phyloP scores from a whole-genome alignment of 2,329 filamentous ascomycete species.

The Paracamarosporium sp. region DNA sequence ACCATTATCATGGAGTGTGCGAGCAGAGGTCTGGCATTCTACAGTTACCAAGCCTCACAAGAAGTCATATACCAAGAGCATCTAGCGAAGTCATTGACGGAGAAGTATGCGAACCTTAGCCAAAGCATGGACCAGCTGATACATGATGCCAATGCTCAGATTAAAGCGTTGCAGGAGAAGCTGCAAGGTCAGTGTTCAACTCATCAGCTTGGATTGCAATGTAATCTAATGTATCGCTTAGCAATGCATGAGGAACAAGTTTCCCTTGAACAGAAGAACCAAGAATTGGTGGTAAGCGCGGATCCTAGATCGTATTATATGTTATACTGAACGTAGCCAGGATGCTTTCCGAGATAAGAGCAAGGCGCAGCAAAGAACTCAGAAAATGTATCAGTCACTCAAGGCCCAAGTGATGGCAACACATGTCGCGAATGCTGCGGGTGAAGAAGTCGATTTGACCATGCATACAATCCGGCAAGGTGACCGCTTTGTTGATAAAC shows the following conservation, averaged over 20 bases:
- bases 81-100: conserved; percentile 72
- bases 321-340: background rate
- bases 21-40: conserved; percentile 79
- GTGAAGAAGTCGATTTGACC: conserved; percentile 50
- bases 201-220: background rate
- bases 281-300: conserved; percentile 63
- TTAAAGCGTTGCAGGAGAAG: conserved; percentile 69
- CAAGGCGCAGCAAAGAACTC: conserved; percentile 71
- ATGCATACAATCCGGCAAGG: conserved; percentile 29
- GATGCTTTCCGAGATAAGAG: conserved; percentile 73
- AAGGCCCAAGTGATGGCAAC: conserved; percentile 63
- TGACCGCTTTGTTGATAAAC: conserved; percentile 37
- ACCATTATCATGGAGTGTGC: conserved; percentile 86
- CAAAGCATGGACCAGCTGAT: conserved; percentile 75
- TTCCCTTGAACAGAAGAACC: conserved; percentile 71
- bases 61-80: conserved; percentile 85
- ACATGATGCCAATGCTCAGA: conserved; percentile 76
- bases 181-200: conserved; percentile 60
- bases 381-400: conserved; percentile 64
- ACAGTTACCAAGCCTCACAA: conserved; percentile 84
- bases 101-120: conserved; percentile 72
- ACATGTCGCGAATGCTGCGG: conserved; percentile 62
- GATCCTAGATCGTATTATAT: background rate
- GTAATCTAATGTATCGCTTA: conserved; percentile 30
- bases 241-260: conserved; percentile 68